These are phyloP conservation scores for Chaetomiaceae sp. DNA, from an alignment of 2,329 filamentous ascomycete genomes.

Conservation along the genomic window DNA sequence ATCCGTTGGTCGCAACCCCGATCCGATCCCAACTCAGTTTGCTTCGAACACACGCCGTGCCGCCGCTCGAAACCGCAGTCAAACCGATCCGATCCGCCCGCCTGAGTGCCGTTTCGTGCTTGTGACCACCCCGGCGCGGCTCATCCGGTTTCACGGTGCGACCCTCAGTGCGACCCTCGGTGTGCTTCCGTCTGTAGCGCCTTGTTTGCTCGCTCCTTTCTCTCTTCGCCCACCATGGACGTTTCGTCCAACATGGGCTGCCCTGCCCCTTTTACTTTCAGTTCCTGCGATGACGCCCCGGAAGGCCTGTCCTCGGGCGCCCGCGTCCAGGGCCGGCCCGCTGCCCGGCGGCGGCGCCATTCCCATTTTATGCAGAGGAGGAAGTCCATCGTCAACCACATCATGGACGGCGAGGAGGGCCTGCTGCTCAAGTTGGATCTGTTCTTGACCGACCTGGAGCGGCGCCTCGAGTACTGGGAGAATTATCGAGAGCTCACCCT, in stretches of 20 bases:
- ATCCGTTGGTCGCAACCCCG: neutral
- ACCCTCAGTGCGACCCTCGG: neutral
- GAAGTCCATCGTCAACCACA: conserved; percentile 54
- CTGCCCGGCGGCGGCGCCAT: conserved; percentile 43
- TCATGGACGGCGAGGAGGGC: conserved; percentile 59
- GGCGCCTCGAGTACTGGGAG: conserved; percentile 82
- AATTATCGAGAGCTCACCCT: conserved; percentile 77
- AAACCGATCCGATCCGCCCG: neutral
- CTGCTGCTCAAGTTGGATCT: conserved; percentile 62
- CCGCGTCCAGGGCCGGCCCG: conserved; percentile 31
- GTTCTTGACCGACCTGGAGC: conserved; percentile 80
- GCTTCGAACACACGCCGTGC: neutral
- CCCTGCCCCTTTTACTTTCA: conserved; percentile 21
- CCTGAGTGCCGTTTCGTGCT: neutral
- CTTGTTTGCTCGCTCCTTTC: neutral
- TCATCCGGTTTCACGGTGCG: neutral
- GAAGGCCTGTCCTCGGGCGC: conserved; percentile 39
- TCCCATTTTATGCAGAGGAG: conserved; percentile 55
- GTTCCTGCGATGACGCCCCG: conserved; percentile 29
- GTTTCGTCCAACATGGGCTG: conserved; percentile 24
- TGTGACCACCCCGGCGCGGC: neutral
- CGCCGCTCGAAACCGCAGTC: neutral
- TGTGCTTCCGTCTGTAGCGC: too few species aligned
- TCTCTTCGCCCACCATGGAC: conserved; percentile 16
- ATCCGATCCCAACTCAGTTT: neutral